Evolutionary conservation across 2,329 filamentous ascomycete genomes (phyloP), one percentile per base, ranked within the genome.

Genomic region (Pseudohalonectria lignicola): DNA sequence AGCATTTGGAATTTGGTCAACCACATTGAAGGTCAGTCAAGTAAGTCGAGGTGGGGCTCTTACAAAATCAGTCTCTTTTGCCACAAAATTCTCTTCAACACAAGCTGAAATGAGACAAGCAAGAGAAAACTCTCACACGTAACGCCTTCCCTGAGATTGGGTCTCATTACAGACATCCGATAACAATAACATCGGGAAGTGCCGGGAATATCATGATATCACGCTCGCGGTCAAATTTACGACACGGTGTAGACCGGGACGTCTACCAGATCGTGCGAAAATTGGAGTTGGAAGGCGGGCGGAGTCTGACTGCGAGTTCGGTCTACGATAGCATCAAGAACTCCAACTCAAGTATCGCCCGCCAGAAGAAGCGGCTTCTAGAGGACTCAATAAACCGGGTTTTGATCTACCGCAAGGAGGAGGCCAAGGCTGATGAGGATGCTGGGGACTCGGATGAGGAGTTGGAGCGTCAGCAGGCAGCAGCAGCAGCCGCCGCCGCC

Each of bases 371-470:
- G 57, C 80, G 79, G 43, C 67, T 82, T 0, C 63, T 96, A 1
- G 85, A 94, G 55, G 84, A 92, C 45, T 82, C 83, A 26, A 86
- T 96, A 45, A 86, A 94, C 44, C 71, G 86, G 7, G 86, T 88
- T 0, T 63, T 95, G 13, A 74, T 79, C 7, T 76, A 86, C 15
- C 66, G 90, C 5, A 81, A 79, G 46, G 76, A 85, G 47, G 72
- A 79, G 42, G 57, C 66, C 12, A 70, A 66, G 34, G 70, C 73
- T 18, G 73, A 71, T 4, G 69, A 67, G 36, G 71, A 74, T 25
- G 63, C 64, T 2, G 65, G 70, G 16, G 66, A 69, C 20, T 70
- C 55, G 40, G 59, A 56, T 46, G 74, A 56, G 53, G 69, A 53
- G 47, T 54, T 50, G 10, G 56, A 61, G 53, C 58, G 26, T 43